A percentile compares a stretch with the other conserved stretches of the same genome.
These are phyloP conservation scores for Ilex asprella DNA, from an alignment of 257 asterid species.

Conservation along the genomic window DNA sequence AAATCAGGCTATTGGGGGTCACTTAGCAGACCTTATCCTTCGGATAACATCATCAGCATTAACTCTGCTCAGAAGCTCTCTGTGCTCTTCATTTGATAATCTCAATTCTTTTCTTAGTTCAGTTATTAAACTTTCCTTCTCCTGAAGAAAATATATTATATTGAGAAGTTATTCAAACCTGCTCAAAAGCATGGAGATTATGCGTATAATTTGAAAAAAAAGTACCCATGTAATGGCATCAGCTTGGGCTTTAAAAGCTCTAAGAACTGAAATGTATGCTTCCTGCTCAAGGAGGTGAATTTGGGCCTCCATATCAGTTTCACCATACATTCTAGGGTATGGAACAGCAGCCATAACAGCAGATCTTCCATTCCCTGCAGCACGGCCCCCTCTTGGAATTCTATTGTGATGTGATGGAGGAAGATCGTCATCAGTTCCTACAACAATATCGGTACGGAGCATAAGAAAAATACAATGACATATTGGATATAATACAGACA, in stretches of 20 bases:
- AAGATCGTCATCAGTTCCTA: slow-evolving; percentile 68
- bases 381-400: slow-evolving; percentile 49
- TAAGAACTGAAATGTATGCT: slow-evolving; percentile 75
- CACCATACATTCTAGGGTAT: slow-evolving; percentile 56
- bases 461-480: background rate
- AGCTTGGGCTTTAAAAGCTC: slow-evolving; percentile 90
- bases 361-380: slow-evolving; percentile 59
- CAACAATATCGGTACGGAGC: slow-evolving; percentile 13
- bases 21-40: slow-evolving; percentile 54
- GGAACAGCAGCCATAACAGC: slow-evolving; percentile 49
- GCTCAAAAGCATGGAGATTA: slow-evolving; percentile 21
- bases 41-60: slow-evolving; percentile 66
- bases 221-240: slow-evolving; percentile 92
- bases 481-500: background rate
- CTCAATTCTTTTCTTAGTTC: slow-evolving; percentile 72
- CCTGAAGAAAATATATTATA: slow-evolving; percentile 38
- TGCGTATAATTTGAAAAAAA: slow-evolving; percentile 6
- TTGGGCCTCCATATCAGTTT: slow-evolving; percentile 72
- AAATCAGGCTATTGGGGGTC: slow-evolving; percentile 6
- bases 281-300: slow-evolving; percentile 92
- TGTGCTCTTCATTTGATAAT: slow-evolving; percentile 78
- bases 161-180: slow-evolving; percentile 31
- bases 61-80: slow-evolving; percentile 67
- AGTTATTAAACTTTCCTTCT: slow-evolving; percentile 70
- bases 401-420: slow-evolving; percentile 63